Evolutionary conservation across 179 eudicot genomes (phyloP), one percentile per base, ranked within the genome.

Genomic region (Silene coronaria): DNA sequence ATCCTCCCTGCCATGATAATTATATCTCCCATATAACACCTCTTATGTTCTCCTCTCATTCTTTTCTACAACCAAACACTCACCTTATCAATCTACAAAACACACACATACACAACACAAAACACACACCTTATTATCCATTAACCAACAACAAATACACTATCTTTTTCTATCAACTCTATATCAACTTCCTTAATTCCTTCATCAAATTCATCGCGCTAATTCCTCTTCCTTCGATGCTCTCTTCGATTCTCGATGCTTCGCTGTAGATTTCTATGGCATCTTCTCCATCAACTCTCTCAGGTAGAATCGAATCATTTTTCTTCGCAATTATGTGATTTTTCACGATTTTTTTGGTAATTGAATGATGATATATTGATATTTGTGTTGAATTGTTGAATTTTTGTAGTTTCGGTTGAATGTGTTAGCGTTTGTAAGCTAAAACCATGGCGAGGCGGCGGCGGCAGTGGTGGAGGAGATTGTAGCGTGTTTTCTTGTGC

Each of bases 401-500:
- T 67, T 8, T 48, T 42, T 69, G 84, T 86, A 91, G 97, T 89
- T 76, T 89, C 92, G 62, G 81, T 90, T 23, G 96, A 91, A 86
- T 91, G 96, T 77, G 90, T 90, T 83, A 93, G 86, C 74, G 78
- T 89, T 36, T 88, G 92, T 78, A 73, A 80, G 70, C 19, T 79
- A 61, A 88, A 89, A 77, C 26, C 86, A 46, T 83, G 84, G 81
- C 58, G 58, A 53, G 87, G 84, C 74, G 91, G 90, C 48, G 96
- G 82, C 42, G 88, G 82, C 19, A 85, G 84, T 69, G 82, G 81
- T 24, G 86, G 87, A 32, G 84, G 80, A 80, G 97, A 94, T 81
- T 91, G 98, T 80, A 91, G 89, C 79, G 80, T 76, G 71, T 72
- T 89, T 61, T 90, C 97, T 46, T 93, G 98, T 83, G 97, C 98